Evolutionary conservation across 139 green algal genomes (phyloP).

Genomic region (Auxenochlorella pyrenoidosa): DNA sequence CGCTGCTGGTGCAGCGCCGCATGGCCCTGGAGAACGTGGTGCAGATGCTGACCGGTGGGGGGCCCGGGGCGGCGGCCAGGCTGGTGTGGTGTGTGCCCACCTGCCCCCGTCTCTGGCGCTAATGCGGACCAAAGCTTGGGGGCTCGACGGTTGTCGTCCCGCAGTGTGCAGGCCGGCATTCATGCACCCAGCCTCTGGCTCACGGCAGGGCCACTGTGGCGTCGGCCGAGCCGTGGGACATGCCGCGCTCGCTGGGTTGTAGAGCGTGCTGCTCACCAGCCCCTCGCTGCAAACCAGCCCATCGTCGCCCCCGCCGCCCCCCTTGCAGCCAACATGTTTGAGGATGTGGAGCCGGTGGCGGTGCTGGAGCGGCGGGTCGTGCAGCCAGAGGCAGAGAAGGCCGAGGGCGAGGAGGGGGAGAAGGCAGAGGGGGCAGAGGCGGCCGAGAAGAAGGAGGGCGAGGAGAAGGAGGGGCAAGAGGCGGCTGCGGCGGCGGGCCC

Average conservation of each 20-base stretch:
- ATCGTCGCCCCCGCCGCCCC: not conserved
- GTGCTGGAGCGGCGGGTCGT: conserved; percentile 61
- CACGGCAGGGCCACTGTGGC: too few relatives aligned
- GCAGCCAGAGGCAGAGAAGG: not conserved
- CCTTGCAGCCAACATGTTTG: conserved; percentile 72
- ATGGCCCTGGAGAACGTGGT: conserved; percentile 83
- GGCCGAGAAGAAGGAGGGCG: not conserved
- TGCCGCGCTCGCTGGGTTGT: too few relatives aligned
- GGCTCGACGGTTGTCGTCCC: too few relatives aligned
- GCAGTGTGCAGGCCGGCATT: too few relatives aligned
- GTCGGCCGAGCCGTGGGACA: too few relatives aligned
- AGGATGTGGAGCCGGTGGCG: conserved; percentile 72
- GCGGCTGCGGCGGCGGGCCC: not conserved
- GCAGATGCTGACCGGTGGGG: conserved; percentile 61
- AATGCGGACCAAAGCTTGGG: too few relatives aligned
- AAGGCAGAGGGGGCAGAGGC: not conserved
- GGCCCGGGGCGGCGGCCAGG: not conserved
- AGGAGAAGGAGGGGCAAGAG: not conserved
- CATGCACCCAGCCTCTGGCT: too few relatives aligned
- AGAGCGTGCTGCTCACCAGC: too few relatives aligned
- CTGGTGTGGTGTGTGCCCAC: not conserved
- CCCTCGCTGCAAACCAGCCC: too few relatives aligned
- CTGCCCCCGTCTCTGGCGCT: not conserved
- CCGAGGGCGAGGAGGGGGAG: not conserved
- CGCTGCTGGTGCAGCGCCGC: conserved; percentile 61